Percentiles rank a stretch among this genome's conserved stretches.
Conservation (phyloP, 139 green algal genomes). For the Coelastrella sp. region DNA sequence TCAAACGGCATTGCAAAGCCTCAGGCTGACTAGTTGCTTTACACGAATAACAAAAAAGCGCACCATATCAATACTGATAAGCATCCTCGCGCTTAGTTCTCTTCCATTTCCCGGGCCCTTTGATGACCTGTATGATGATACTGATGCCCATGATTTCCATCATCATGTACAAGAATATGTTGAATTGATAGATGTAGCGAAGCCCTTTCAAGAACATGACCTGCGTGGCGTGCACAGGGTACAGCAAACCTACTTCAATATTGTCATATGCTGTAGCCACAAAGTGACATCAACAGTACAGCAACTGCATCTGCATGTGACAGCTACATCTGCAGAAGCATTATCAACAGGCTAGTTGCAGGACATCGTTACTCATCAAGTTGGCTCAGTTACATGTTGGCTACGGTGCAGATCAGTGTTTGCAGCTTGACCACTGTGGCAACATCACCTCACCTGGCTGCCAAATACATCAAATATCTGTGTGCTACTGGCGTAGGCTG, state of each 20-base stretch:
- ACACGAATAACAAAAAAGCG: too few species aligned
- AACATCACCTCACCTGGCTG: slow-evolving; percentile 62
- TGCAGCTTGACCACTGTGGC: not conserved
- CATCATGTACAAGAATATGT: slow-evolving; percentile 87
- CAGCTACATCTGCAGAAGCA: too few species aligned
- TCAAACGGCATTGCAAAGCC: too few species aligned
- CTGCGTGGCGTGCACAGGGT: slow-evolving; percentile 39
- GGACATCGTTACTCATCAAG: too few species aligned
- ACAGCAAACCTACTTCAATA: not conserved
- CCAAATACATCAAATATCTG: slow-evolving; percentile 90
- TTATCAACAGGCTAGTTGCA: too few species aligned
- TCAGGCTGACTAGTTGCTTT: too few species aligned
- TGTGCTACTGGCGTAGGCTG: slow-evolving; percentile 80
- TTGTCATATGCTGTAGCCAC: too few species aligned
- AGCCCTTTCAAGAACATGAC: slow-evolving; percentile 85
- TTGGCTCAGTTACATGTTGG: too few species aligned
- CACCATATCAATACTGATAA: slow-evolving; percentile 47
- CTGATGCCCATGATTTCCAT: slow-evolving; percentile 67
- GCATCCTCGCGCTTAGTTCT: slow-evolving; percentile 66
- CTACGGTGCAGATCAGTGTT: too few species aligned
- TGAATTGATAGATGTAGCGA: slow-evolving; percentile 86
- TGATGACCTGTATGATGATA: slow-evolving; percentile 53
- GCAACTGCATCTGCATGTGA: too few species aligned
- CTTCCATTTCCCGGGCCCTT: slow-evolving; percentile 69
- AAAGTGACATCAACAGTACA: too few species aligned